Evolutionary conservation across 2,329 filamentous ascomycete genomes (phyloP).

Genomic region (Lachnellula willkommii): DNA sequence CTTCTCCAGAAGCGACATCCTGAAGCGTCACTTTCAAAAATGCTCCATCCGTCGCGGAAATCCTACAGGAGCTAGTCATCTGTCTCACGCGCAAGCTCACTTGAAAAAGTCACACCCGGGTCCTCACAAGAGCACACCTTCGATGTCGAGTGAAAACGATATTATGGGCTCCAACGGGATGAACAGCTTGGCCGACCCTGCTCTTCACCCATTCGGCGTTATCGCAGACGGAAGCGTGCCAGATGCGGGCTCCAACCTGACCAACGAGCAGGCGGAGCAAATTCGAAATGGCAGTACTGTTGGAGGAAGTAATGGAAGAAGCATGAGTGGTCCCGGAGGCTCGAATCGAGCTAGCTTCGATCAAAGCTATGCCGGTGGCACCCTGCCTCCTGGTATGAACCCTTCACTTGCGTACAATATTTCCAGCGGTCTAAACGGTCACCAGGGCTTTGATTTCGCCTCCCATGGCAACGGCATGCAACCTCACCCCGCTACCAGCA

Average conservation of each 20-base stretch:
- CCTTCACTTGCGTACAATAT: slow-evolving; percentile 59
- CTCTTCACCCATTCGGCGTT: slow-evolving; percentile 54
- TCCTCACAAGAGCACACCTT: slow-evolving; percentile 49
- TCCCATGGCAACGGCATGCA: slow-evolving; percentile 31
- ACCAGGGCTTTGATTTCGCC: slow-evolving; percentile 33
- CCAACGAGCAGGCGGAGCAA: slow-evolving; percentile 57
- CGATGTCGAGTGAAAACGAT: slow-evolving; percentile 56
- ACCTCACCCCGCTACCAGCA: slow-evolving; percentile 23
- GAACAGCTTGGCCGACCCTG: slow-evolving; percentile 54
- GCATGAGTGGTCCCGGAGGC: slow-evolving; percentile 49
- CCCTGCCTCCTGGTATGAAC: slow-evolving; percentile 58
- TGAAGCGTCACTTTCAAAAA: slow-evolving; percentile 99
- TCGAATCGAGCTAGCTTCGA: slow-evolving; percentile 41
- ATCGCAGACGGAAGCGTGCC: slow-evolving; percentile 37
- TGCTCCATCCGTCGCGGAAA: slow-evolving; percentile 95
- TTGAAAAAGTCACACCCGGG: slow-evolving; percentile 67
- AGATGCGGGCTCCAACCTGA: slow-evolving; percentile 38
- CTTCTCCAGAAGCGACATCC: slow-evolving; percentile 93
- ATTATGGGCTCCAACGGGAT: slow-evolving; percentile 56
- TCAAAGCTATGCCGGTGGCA: slow-evolving; percentile 53
- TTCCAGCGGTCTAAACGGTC: slow-evolving; percentile 55
- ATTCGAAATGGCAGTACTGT: slow-evolving; percentile 53
- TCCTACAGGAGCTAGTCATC: slow-evolving; percentile 86
- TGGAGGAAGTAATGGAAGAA: slow-evolving; percentile 52
- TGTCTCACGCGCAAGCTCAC: slow-evolving; percentile 88